Percentiles rank a stretch among this genome's conserved stretches.
phyloP scores from a whole-genome alignment of 1,139 yeast genomes.

The Candida sojae region DNA sequence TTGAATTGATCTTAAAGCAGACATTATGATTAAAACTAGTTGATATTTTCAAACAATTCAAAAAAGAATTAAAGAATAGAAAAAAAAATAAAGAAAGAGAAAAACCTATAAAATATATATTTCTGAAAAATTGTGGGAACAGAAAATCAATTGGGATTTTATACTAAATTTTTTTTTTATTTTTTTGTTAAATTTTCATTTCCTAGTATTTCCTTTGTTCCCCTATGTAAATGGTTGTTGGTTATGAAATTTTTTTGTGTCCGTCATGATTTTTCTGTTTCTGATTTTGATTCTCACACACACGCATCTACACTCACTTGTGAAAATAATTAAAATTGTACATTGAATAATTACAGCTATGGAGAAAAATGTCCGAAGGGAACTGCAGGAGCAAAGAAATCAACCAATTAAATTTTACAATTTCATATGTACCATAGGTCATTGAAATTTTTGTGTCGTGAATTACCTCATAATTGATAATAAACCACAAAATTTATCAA shows the following conservation, averaged over 20 bases:
- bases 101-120: not conserved
- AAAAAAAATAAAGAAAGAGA: conserved; percentile 5
- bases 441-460: not conserved
- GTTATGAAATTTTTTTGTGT: not conserved
- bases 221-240: not conserved
- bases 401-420: not conserved
- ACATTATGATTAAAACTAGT: conserved; percentile 23
- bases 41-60: not conserved
- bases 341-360: not conserved
- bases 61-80: not conserved
- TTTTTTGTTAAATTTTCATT: no score
- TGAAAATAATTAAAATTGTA: not conserved
- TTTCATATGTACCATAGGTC: not conserved
- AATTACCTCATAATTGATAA: not conserved
- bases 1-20: conserved; percentile 42
- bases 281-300: not conserved
- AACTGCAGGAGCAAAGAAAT: not conserved
- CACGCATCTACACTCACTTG: not conserved
- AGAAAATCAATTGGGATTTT: conserved; percentile 7
- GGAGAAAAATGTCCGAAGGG: conserved; percentile 3
- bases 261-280: conserved; percentile 1
- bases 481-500: not conserved
- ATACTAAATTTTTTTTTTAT: conserved; percentile 2
- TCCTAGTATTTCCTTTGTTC: no score
- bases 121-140: not conserved